Evolutionary conservation across 225 moss, liverwort and hornwort genomes (phyloP).

Genomic region (Polytrichum commune): DNA sequence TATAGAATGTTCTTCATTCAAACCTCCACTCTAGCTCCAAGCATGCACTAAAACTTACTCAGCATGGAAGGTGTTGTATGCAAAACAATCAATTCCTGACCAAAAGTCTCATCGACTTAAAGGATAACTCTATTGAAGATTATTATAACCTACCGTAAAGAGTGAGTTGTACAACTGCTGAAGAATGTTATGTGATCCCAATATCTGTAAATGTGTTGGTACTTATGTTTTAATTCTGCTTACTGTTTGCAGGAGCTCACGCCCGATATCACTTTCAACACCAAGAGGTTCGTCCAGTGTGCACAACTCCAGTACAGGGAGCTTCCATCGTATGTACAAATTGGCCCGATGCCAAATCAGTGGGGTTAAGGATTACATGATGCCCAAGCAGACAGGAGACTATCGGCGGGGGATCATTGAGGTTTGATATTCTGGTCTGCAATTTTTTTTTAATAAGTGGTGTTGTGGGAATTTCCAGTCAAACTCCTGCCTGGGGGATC

Average conservation of each 20-base stretch:
- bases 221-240: neutral
- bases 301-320: slow-evolving; percentile 49
- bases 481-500: too few species aligned
- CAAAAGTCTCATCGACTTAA: too few species aligned
- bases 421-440: slow-evolving; percentile 31
- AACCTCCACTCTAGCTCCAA: too few species aligned
- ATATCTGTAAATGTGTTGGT: neutral
- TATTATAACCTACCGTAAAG: neutral
- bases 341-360: slow-evolving; percentile 45
- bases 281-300: slow-evolving; percentile 24
- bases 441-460: too few species aligned
- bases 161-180: neutral
- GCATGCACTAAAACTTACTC: too few species aligned
- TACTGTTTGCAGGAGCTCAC: slow-evolving; percentile 18
- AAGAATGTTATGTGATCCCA: neutral
- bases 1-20: too few species aligned
- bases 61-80: too few species aligned
- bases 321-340: slow-evolving; percentile 62
- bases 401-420: slow-evolving; percentile 83
- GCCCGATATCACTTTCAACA: slow-evolving; percentile 21
- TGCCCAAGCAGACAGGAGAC: slow-evolving; percentile 67
- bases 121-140: neutral
- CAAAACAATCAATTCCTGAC: too few species aligned
- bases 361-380: slow-evolving; percentile 67
- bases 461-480: too few species aligned